Evolutionary conservation across 495 filamentous ascomycete species (phyloP), one percentile per base, ranked within the genome.

Genomic region (Daldinia childiae): DNA sequence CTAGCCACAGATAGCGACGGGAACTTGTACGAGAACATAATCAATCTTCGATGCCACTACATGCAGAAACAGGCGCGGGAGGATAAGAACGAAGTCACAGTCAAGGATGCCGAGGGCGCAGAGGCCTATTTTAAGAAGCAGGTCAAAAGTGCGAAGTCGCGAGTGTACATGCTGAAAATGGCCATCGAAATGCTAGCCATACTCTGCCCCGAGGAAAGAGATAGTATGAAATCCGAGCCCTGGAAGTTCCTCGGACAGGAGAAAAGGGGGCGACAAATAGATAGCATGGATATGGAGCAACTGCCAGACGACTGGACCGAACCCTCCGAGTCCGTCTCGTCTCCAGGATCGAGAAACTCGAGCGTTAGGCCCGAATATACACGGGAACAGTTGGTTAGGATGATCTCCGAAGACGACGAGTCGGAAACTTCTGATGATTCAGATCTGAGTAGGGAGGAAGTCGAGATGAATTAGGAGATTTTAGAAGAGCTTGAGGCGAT

Each of bases 1-100:
- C 7, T 72, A 15, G 70, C 72, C 27, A 57, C 52, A 24, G 65
- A 76, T 58, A 72, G 55, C 39, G 62, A 69, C 29, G 57, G 30
- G 12, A 34, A 38, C 45, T 39, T 77, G 17, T 76, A 58, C 39
- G 64, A 69, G 57, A 32, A 69, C 7, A 2, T 32, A 14, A 39
- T 76, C 26, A 64, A 74, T 14, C 64, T 76, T 19, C 66, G 59
- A 4, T 51, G 65, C 34, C 38, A 38, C 58, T 17, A 38, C 12
- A 74, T 61, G 19, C 55, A 74, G 32, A 64, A 61, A 54, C 55
- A 71, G 55, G 43, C 30, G 50, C 12, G 41, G 30, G 26, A n/a
- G 2, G 39, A 26, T 4, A 27, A 50, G 19, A 14, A 24, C 8
- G 32, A 32, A 14, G 26, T 3, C 56, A 2, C 6, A 14, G 36